Percentiles rank a stretch among this genome's conserved stretches.
Evolutionary conservation across 441 rosid genomes (phyloP).

Genomic region (Arabidopsis hybrid): DNA sequence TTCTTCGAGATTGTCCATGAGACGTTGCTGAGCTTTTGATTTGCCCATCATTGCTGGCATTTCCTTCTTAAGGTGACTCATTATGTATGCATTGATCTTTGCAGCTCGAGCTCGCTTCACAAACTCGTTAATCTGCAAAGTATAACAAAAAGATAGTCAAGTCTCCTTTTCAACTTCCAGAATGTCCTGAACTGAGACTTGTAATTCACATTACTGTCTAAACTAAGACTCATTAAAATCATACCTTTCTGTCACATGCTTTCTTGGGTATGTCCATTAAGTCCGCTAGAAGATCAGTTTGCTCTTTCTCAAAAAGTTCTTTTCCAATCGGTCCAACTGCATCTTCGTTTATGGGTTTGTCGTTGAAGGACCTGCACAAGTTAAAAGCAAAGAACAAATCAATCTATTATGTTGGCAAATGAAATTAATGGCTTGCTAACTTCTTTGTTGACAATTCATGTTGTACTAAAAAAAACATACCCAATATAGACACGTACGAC

Average conservation of each 20-base stretch:
- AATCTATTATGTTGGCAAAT: background rate
- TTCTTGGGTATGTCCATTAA: conserved; percentile 63
- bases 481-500: conserved; percentile 71
- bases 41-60: conserved; percentile 81
- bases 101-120: conserved; percentile 76
- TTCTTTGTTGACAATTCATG: background rate
- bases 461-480: conserved; percentile 38
- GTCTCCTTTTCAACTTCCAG: no score
- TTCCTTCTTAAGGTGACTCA: conserved; percentile 75
- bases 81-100: conserved; percentile 73
- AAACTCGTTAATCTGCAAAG: conserved; percentile 67
- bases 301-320: conserved; percentile 71
- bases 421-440: background rate
- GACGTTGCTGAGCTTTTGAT: conserved; percentile 69
- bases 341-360: conserved; percentile 57
- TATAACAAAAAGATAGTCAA: background rate
- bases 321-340: conserved; percentile 55
- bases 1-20: conserved; percentile 63
- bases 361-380: conserved; percentile 67
- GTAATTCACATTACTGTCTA: background rate
- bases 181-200: no score
- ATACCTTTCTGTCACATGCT: conserved; percentile 70
- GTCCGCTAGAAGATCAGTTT: conserved; percentile 63
- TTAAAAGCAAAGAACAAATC: conserved; percentile 8
- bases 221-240: background rate